Percentiles rank a stretch among this genome's conserved stretches.
These are phyloP conservation scores for Calonectria montana DNA, from an alignment of 2,329 filamentous ascomycete species.

Conservation along the genomic window DNA sequence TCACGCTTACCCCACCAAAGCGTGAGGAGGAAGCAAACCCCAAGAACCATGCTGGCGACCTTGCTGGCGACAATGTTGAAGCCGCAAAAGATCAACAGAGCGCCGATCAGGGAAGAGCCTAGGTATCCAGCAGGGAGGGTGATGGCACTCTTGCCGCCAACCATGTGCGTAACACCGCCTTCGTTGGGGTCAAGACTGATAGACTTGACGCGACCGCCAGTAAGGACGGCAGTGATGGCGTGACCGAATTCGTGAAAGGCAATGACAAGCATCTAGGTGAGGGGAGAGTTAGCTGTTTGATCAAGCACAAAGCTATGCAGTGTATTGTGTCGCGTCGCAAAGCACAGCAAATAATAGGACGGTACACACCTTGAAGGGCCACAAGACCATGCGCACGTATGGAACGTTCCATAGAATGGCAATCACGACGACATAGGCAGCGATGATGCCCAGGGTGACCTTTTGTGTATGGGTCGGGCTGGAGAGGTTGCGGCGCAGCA, in stretches of 20 bases:
- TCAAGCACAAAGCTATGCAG: neutral
- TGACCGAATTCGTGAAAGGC: slow-evolving; percentile 86
- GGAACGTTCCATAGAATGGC: slow-evolving; percentile 84
- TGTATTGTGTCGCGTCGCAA: neutral
- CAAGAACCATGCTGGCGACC: slow-evolving; percentile 79
- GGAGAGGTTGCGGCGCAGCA: slow-evolving; percentile 64
- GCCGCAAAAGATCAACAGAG: slow-evolving; percentile 81
- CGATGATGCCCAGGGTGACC: slow-evolving; percentile 78
- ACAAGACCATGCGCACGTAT: slow-evolving; percentile 78
- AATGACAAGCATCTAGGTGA: slow-evolving; percentile 78
- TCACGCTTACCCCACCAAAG: slow-evolving; percentile 85
- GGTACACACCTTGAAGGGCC: slow-evolving; percentile 79
- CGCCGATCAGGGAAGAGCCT: slow-evolving; percentile 81
- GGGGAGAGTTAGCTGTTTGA: neutral
- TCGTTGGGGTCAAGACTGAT: slow-evolving; percentile 83
- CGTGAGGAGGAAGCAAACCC: slow-evolving; percentile 80
- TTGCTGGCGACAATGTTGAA: slow-evolving; percentile 87
- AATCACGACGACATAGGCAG: slow-evolving; percentile 77
- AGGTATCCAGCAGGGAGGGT: slow-evolving; percentile 84
- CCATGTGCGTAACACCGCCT: slow-evolving; percentile 83
- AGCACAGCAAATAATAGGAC: neutral
- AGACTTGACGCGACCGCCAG: slow-evolving; percentile 78
- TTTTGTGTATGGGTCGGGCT: slow-evolving; percentile 75
- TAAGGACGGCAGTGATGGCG: slow-evolving; percentile 77
- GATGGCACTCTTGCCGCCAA: slow-evolving; percentile 75